Evolutionary conservation across 805 yeast genomes (phyloP), one percentile per base, ranked within the genome.

Genomic region (Kodamaea lidongshanica): DNA sequence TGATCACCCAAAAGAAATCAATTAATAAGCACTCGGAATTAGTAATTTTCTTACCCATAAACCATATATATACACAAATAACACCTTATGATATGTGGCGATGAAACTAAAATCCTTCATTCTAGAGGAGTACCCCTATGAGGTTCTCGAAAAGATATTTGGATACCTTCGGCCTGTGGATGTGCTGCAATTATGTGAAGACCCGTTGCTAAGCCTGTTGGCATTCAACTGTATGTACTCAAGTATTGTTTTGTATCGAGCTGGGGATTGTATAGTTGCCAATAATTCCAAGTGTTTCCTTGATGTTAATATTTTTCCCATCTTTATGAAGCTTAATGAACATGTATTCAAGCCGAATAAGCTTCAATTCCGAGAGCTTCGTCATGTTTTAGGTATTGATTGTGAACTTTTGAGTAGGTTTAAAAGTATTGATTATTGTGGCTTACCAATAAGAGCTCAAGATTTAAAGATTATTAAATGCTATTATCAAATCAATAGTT

Each of bases 221-320:
- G 33, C 33, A 19, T 24, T 24, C 28, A 23, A 24, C 28, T 14
- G 33, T 10, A 30, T 12, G 12, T 30, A 30, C 28, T 14, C 24
- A 11, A 10, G 20, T 13, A 16, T 30, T 4, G 23, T 30, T 4
- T 16, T 30, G 11, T 25, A 24, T 16, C 25, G 27, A 5, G 33
- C 15, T 5, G 23, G 23, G 9, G 28, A 25, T 11, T 23, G 28
- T n/a, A 20, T 30, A 10, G 15, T 20, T 4, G 28, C 28, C 19
- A 23, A 16, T n/a, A 15, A 23, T 7, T 12, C 26, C 12, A 6
- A 11, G 19, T 24, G 28, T 18, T 30, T 30, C 15, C 16, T 30
- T 12, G 33, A 30, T 15, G 24, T 18, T 8, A 12, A 16, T 10
- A 11, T 30, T 8, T 21, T 30, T 4, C 33, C 33, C 23, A 19